Base-by-base conservation (phyloP, 495 filamentous ascomycete species). In the Xylaria telfairii region DNA sequence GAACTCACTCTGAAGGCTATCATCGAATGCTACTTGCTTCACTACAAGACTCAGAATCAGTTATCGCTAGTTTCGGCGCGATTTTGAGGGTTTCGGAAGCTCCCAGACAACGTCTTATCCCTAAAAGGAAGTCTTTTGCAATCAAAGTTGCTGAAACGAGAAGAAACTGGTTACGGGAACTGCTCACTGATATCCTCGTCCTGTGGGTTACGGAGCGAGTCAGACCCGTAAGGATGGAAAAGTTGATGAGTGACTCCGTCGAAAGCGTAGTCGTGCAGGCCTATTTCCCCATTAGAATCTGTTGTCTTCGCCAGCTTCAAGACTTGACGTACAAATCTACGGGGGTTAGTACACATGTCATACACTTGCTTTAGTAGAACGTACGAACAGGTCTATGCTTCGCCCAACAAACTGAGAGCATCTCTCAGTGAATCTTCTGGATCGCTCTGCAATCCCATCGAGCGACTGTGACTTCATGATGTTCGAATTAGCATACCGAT, bases 401-500 rank as follows among this genome's bases (percentile, higher is more conserved):
- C 77, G 76, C 7, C 79, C 76, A 6, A 75, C 74, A 3, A 81
- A 80, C 63, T 81, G 76, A 28, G 71, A 67, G 60, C 89, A 90
- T 68, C 81, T 83, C 21, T 80, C 76, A 0, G 88, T 76, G 67
- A 91, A 90, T 24, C 79, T 80, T 49, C 65, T 77, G 0, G 89
- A 88, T 9, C 87, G 78, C 68, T 89, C 84, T 30, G 79, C 75
- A 42, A 92, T 89, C 4, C 85, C 87, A 15, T 80, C 77, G 24
- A 91, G 74, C 0, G 87, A 83, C 9, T 81, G 76, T 1, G 82
- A 72, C 26, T 85, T 85, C 71, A 90, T 79, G 60, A 92, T 80
- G 76, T 90, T 92, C 42, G 86, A 86, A 78, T 91, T 91, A 30
- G 90, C 88, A 74, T 92, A 92, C 63, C 88, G 84, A 71, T 90